Base-by-base conservation (phyloP, 306 rosid genomes). In the Lathyrus sativus region DNA sequence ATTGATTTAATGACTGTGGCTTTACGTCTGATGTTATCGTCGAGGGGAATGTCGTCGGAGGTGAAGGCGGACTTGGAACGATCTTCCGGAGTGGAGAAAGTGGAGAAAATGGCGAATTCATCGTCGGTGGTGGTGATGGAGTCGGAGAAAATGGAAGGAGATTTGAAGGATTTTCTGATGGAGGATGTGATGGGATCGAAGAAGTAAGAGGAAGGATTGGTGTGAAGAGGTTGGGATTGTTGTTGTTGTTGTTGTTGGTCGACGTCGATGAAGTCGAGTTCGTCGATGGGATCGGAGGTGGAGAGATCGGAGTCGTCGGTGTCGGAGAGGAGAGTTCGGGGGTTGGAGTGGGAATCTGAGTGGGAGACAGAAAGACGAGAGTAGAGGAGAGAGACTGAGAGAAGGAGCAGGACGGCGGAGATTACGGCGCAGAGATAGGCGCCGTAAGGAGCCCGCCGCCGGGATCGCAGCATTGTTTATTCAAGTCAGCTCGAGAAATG, bases 1-100 rank as follows among this genome's bases (percentile, higher is more conserved):
- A 92, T 62, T 0, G 81, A 73, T 8, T 9, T 67, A 9, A 87
- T 83, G 41, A 54, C 48, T 0, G 78, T 61, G 0, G 76, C 78
- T 71, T 78, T 84, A 56, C 72, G 68, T 66, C 89, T 59, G 35
- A 85, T 74, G 37, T 65, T 67, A 62, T 70, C 79, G 26, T 93
- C 96, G 70, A 93, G 85, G 12, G 90, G 85, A n/a, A 78, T 71
- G 53, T 93, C 97, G 49, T 90, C 98, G 15, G 97, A 93, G 50
- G 85, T 86, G 61, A 90, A 86, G 46, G 87, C 90, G 26, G 74
- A 35, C 78, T 78, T 78, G 54, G 86, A 81, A 61, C 50, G 81
- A 79, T 93, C 96, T 64, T 51, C 78, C 1, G 72, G 59, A 8
- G 66, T 9, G 44, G 79, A 53, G 28, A 75, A 85, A 15, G 76